Base-by-base conservation (phyloP, 2,329 filamentous ascomycete genomes). In the Rosellinia necatrix region DNA sequence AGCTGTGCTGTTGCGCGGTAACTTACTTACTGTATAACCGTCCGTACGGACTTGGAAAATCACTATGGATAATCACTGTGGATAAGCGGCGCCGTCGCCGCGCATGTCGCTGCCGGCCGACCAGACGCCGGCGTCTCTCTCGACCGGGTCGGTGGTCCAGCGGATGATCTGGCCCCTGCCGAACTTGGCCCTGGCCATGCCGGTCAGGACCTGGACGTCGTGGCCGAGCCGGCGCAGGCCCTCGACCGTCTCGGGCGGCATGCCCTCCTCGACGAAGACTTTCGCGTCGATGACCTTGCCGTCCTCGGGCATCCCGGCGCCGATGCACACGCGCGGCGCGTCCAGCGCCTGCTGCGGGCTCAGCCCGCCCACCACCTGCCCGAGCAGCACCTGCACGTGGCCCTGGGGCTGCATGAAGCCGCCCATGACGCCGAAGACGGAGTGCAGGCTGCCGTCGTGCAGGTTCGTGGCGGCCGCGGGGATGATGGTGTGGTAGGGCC, bases 361-460 rank as follows among this genome's bases (percentile, higher is more conserved):
- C 49, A 91, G 79, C 1, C 86, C 85, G 65, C 92, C 96, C 0
- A 92, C 84, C 0, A 96, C 75, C 82, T 96, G 92, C 63, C 96
- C 96, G 2, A 97, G 79, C 8, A 99, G 76, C 0, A 96, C 92
- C 73, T 97, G 94, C 0, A 97, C 87, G 58, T 97, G 94, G 19
- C 93, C 94, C 74, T 97, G 94, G 0, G 94, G 94, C 75, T 99
- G 94, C 90, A 97, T 97, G 75, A 96, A 97, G 2, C 92, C 93
- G 49, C 94, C 94, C 94, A 97, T 97, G 58, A 97, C 93, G 49
- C 94, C 94, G 67, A 93, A 97, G 0, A 96, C 89, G 3, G 85
- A 89, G 72, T 96, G 90, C 53, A 97, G 75, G 44, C 83, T 87
- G 22, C 84, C 84, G 65, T 96, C 91, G 4, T 77, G 75, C 15